phyloP scores from a whole-genome alignment of 768 basidiomycete genomes.

The Pulveroboletus ravenelii region DNA sequence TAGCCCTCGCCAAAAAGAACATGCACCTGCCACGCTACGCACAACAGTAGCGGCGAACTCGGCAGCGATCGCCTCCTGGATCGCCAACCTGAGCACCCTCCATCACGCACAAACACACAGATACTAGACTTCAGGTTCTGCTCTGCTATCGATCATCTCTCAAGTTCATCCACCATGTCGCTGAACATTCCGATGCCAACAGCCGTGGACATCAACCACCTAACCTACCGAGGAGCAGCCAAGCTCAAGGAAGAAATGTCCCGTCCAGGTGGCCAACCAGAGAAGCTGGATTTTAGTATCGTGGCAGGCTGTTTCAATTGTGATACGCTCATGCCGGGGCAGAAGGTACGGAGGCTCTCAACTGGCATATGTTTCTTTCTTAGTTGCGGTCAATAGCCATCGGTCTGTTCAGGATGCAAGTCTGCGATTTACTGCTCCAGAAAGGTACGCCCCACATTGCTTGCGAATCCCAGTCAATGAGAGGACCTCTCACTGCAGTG shows the following conservation, averaged over 20 bases:
- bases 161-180: conserved; percentile 13
- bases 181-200: conserved; percentile 20
- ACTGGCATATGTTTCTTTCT: background rate
- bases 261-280: conserved; percentile 26
- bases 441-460: conserved; percentile 11
- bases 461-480: background rate
- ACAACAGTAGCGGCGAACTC: too few species aligned
- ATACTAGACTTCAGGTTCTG: too few species aligned
- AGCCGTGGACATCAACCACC: conserved; percentile 21
- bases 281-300: conserved; percentile 26
- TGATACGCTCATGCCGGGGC: conserved; percentile 8
- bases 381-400: conserved; percentile 14
- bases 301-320: conserved; percentile 24
- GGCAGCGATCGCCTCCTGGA: background rate
- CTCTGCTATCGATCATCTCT: background rate
- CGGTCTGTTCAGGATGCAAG: conserved; percentile 28
- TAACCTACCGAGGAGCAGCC: conserved; percentile 28
- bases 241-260: conserved; percentile 25
- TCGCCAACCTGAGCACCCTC: too few species aligned
- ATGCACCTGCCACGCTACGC: too few species aligned
- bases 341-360: conserved; percentile 16
- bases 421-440: conserved; percentile 31
- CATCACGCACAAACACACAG: too few species aligned
- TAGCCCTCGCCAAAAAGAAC: too few species aligned
- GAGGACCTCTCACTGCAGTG: conserved; percentile 21